Evolutionary conservation across 2,329 filamentous ascomycete genomes (phyloP), one percentile per base, ranked within the genome.

Genomic region (Camillea tinctor): DNA sequence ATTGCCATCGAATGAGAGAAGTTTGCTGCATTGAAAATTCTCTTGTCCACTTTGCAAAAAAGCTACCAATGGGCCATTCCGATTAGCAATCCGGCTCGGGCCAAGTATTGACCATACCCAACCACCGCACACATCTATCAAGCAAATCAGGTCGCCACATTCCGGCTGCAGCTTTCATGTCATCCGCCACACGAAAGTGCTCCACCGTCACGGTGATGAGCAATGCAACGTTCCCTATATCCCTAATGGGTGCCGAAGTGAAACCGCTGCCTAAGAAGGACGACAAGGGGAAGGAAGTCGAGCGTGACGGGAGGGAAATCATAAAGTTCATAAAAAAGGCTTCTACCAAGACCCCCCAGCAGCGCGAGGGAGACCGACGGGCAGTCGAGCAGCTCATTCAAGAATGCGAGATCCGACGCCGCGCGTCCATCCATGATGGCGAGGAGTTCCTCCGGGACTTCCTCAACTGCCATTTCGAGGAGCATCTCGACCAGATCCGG

Each of bases 401-500:
- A 13, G 55, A 55, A 23, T 49, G 55, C 44, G 56, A 52, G 40
- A 20, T 19, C 21, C 55, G 52, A 22, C 59, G 40, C 17, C 30
- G 30, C n/a, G 2, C 26, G 36, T 48, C 50, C 3, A 50, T 61
- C 4, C 9, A 58, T 24, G 60, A 64, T 24, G 66, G 60, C 5
- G 49, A 51, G 15, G 61, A 60, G 2, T 68, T 65, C 57, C 60
- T 68, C 19, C 17, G 20, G 9, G 52, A 65, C 57, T 68, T 68
- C 50, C 24, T 66, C 17, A 48, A 50, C 24, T 36, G 52, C 19
- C 63, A 68, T 36, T 68, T 65, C 56, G 50, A 55, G 15, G 44
- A 56, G 9, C 57, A 65, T 52, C 11, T 61, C 13, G 58, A 65
- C 44, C 53, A 58, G 7, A 62, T 68, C 49, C 56, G 54, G 17